These are phyloP conservation scores for Spatholobus suberectus DNA, from an alignment of 306 rosid genomes.

Conservation along the genomic window DNA sequence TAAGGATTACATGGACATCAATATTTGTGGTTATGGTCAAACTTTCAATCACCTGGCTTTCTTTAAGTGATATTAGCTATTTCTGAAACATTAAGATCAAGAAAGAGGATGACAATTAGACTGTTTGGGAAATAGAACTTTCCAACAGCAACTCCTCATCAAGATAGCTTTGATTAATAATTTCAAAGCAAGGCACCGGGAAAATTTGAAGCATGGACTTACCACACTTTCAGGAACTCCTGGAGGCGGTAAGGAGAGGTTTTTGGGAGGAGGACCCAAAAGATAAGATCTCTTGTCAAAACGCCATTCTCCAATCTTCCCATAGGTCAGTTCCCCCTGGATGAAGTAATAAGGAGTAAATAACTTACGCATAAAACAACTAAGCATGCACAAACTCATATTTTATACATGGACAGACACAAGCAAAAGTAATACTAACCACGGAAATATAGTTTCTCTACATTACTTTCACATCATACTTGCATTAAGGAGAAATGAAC, in stretches of 20 bases:
- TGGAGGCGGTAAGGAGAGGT: constrained; percentile 85
- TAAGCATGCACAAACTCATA: background rate
- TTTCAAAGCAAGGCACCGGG: background rate
- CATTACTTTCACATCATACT: constrained; percentile 12
- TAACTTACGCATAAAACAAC: constrained; percentile 7
- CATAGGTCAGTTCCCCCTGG: constrained; percentile 84
- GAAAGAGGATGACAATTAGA: background rate
- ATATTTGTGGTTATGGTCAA: background rate
- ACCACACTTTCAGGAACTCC: constrained; percentile 97
- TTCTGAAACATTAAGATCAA: background rate
- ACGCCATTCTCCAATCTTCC: constrained; percentile 91
- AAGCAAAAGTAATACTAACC: background rate
- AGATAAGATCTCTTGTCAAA: constrained; percentile 94
- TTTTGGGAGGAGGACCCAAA: constrained; percentile 79
- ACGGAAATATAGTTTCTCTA: background rate
- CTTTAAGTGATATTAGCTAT: background rate
- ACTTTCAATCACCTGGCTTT: background rate
- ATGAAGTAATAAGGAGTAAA: constrained; percentile 14
- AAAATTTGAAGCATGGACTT: constrained; percentile 45
- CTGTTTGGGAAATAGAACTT: constrained; percentile 1
- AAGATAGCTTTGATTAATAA: constrained; percentile 14
- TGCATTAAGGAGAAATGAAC: constrained; percentile 31
- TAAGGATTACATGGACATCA: background rate
- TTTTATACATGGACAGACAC: background rate
- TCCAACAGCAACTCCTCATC: background rate